Evolutionary conservation across 208 protist genomes (phyloP).

Genomic region (Acanthamoeba castellanii): DNA sequence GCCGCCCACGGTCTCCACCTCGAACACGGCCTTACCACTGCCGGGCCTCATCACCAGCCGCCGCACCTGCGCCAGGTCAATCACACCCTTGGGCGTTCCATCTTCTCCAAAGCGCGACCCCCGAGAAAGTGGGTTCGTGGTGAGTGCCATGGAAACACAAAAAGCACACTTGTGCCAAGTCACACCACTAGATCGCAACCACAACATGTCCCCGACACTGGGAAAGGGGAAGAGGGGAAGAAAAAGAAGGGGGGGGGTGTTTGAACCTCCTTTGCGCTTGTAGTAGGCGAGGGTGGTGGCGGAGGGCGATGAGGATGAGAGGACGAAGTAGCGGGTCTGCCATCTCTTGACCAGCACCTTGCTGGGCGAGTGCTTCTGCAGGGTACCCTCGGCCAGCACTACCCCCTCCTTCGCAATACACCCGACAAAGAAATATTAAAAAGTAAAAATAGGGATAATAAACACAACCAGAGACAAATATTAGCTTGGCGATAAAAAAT

Average conservation of each 20-base stretch:
- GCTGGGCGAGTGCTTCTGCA: slow-evolving; percentile 14
- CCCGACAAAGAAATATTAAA: neutral
- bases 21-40: neutral
- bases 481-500: neutral
- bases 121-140: too few relatives aligned
- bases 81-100: neutral
- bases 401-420: neutral
- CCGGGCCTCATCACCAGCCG: neutral
- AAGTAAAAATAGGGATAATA: neutral
- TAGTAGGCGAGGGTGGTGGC: neutral
- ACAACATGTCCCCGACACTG: too few relatives aligned
- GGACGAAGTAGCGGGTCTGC: slow-evolving; percentile 4
- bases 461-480: neutral
- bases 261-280: neutral
- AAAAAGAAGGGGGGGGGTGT: too few relatives aligned
- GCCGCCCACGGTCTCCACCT: neutral
- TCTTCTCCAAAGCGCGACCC: too few relatives aligned
- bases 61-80: neutral
- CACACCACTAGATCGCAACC: too few relatives aligned
- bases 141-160: too few relatives aligned
- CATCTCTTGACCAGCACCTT: neutral
- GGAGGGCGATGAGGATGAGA: neutral
- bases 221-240: too few relatives aligned
- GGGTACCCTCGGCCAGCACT: neutral
- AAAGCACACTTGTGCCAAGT: too few relatives aligned